Conservation (phyloP, 1,284 basidiomycete species). For the Naganishia sp. region DNA sequence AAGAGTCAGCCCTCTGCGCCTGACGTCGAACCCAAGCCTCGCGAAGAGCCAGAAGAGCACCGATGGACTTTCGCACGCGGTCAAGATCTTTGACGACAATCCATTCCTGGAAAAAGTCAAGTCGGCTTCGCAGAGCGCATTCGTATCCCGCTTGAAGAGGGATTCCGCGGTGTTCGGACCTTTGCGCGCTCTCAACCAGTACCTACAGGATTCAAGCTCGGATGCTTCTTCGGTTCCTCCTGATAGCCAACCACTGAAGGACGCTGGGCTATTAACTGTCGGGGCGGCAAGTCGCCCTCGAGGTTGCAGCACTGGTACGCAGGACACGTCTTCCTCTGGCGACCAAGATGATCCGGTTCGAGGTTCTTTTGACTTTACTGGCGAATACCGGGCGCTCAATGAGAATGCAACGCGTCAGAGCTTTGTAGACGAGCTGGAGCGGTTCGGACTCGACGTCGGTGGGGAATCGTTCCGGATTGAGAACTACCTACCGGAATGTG, state of each 20-base stretch:
- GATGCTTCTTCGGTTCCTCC: background rate
- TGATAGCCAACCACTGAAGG: too few species aligned
- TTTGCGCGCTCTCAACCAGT: background rate
- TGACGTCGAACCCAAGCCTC: constrained; percentile 14
- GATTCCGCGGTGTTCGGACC: too few species aligned
- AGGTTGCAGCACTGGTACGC: constrained; percentile 1
- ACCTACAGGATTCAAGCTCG: background rate
- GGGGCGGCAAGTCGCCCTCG: background rate
- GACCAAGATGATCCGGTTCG: constrained; percentile 63
- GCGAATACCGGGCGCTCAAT: constrained; percentile 69
- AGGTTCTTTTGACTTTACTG: constrained; percentile 82
- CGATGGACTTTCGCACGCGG: background rate
- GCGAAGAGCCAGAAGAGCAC: background rate
- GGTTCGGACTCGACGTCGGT: constrained; percentile 34
- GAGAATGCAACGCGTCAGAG: constrained; percentile 68
- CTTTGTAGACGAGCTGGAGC: constrained; percentile 64
- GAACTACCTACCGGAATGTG: constrained; percentile 12
- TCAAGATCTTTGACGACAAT: constrained; percentile 19
- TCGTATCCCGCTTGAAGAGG: too few species aligned
- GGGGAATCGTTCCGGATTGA: constrained; percentile 30
- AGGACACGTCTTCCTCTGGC: constrained; percentile 18
- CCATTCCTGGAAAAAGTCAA: constrained; percentile 8
- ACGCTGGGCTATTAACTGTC: too few species aligned
- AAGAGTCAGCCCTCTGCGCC: constrained; percentile 30
- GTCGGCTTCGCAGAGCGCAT: background rate